A percentile compares a stretch with the other conserved stretches of the same genome.
Conservation (phyloP, 352 stramenopile species). For the Lagenidium giganteum region DNA sequence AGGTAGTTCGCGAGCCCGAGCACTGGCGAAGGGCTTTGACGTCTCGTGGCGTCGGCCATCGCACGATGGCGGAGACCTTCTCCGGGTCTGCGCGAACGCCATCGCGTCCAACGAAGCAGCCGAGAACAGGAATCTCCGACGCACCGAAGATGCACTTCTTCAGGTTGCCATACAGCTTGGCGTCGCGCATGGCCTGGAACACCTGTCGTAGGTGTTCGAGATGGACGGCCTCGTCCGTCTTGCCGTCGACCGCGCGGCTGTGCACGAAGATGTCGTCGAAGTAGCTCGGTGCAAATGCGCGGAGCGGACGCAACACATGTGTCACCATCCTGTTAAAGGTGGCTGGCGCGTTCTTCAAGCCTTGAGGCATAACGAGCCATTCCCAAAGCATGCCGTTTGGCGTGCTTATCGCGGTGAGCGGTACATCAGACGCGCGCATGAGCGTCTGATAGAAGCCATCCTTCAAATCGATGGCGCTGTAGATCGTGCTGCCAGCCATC, state of each 20-base stretch:
- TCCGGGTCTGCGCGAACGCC: conserved; percentile 12
- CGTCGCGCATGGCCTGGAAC: conserved; percentile 13
- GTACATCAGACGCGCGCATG: conserved; percentile 7
- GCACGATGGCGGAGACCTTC: conserved; percentile 6
- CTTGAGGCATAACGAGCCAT: conserved; percentile 20
- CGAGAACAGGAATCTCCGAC: conserved; percentile 19
- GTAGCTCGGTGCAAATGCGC: conserved; percentile 17
- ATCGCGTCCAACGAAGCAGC: conserved; percentile 13
- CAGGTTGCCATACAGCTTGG: conserved; percentile 19
- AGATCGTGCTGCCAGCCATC: conserved; percentile 12
- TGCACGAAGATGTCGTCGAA: conserved; percentile 28
- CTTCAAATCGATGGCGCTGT: conserved; percentile 8
- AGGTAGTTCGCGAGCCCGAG: conserved; percentile 9
- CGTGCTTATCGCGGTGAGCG: conserved; percentile 8
- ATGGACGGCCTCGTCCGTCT: conserved; percentile 9
- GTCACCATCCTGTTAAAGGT: conserved; percentile 30
- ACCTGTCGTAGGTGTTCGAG: conserved; percentile 14
- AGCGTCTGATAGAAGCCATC: conserved; percentile 16
- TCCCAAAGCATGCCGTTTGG: conserved; percentile 21
- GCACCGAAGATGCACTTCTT: too few relatives aligned
- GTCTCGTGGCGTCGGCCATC: conserved; percentile 1
- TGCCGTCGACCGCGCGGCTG: neutral
- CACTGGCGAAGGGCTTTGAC: conserved; percentile 5
- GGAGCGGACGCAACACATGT: conserved; percentile 12
- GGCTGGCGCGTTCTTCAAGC: conserved; percentile 19